Conservation (phyloP, 2,329 filamentous ascomycete genomes). For the Pyrenophora tritici-repentis region DNA sequence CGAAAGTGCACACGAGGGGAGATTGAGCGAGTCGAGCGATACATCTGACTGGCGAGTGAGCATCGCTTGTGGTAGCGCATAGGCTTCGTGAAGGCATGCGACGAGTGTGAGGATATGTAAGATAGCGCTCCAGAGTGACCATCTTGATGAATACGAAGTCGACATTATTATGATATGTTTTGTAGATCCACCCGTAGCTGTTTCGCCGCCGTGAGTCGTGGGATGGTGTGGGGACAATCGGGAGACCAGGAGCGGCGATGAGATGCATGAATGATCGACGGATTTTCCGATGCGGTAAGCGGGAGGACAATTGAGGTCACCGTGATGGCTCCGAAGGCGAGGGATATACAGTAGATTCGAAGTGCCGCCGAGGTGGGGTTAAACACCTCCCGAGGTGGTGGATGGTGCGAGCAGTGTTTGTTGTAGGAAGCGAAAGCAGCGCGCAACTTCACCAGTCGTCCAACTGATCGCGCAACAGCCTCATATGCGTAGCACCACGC, state of each 20-base stretch:
- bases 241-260: not conserved
- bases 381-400: too few species aligned
- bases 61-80: conserved; percentile 9
- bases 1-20: conserved; percentile 25
- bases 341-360: not conserved
- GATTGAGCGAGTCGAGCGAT: conserved; percentile 7
- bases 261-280: not conserved
- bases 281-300: not conserved
- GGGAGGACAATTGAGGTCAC: not conserved
- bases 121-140: not conserved
- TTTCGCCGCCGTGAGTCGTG: not conserved
- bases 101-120: conserved; percentile 3
- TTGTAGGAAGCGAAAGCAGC: too few species aligned
- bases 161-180: not conserved
- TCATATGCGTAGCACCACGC: too few species aligned
- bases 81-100: not conserved
- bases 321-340: not conserved
- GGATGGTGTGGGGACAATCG: not conserved
- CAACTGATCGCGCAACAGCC: too few species aligned
- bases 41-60: conserved; percentile 3
- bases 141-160: not conserved
- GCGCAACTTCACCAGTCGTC: too few species aligned
- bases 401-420: too few species aligned
- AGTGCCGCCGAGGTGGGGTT: too few species aligned
- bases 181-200: not conserved